Evolutionary conservation across 768 basidiomycete species (phyloP).

Genomic region (Boletus reticuloceps): DNA sequence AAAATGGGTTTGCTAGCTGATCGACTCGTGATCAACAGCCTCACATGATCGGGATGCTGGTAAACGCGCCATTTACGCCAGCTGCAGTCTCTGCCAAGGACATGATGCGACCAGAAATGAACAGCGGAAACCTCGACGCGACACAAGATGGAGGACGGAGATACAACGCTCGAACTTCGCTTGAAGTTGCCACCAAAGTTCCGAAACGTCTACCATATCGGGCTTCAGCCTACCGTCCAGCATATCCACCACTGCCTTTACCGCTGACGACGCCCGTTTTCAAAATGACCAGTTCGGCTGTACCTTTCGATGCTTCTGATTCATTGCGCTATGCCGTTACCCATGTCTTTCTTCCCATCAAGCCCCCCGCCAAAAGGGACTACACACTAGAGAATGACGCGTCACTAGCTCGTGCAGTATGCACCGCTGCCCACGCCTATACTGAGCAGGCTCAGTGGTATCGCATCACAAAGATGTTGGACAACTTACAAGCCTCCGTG

Average conservation of each 20-base stretch:
- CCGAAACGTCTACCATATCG: no score
- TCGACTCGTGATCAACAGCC: not conserved
- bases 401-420: not conserved
- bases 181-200: no score
- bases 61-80: slow-evolving; percentile 18
- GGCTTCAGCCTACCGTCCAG: no score
- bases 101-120: slow-evolving; percentile 7
- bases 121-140: no score
- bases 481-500: not conserved
- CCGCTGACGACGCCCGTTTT: no score
- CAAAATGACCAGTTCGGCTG: no score
- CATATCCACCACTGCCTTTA: no score
- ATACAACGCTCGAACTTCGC: no score
- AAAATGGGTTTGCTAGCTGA: not conserved
- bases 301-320: not conserved
- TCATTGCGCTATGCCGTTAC: not conserved
- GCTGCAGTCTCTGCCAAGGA: slow-evolving; percentile 21
- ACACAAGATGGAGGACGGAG: no score
- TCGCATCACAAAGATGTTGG: not conserved
- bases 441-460: not conserved
- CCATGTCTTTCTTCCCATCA: not conserved
- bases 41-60: slow-evolving; percentile 27
- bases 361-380: not conserved
- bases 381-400: not conserved
- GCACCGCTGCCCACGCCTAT: not conserved